These are phyloP conservation scores for Pseudogymnoascus sp. DNA, from an alignment of 2,329 filamentous ascomycete genomes.

Conservation along the genomic window DNA sequence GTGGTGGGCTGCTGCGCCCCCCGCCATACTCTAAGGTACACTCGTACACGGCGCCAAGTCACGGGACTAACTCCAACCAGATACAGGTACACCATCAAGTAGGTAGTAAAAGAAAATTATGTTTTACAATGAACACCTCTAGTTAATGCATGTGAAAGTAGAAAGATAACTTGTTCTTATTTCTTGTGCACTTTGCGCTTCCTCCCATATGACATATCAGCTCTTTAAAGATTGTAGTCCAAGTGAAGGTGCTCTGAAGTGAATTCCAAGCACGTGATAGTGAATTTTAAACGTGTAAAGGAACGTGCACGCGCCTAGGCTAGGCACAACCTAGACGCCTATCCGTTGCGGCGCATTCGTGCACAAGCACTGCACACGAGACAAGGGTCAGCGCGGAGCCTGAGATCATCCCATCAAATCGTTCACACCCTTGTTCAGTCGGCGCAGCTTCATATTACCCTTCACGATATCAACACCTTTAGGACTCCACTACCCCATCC, in stretches of 20 bases:
- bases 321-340: conserved; percentile 8
- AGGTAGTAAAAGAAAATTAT: neutral
- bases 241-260: neutral
- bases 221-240: neutral
- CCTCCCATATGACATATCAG: neutral
- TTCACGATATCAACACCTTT: neutral
- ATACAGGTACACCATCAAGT: neutral
- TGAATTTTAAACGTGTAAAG: neutral
- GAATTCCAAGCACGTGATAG: neutral
- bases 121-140: neutral
- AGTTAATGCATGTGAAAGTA: neutral
- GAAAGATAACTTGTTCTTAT: neutral
- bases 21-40: conserved; percentile 1
- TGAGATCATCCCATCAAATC: conserved; percentile 6
- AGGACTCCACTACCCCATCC: neutral
- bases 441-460: conserved; percentile 1
- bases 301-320: conserved; percentile 1
- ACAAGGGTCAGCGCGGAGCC: conserved; percentile 1
- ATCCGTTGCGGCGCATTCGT: conserved; percentile 3
- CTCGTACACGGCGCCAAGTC: conserved; percentile 6
- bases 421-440: conserved; percentile 4
- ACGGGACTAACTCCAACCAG: neutral
- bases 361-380: conserved; percentile 1
- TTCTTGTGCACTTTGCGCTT: neutral
- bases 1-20: conserved; percentile 5